phyloP scores from a whole-genome alignment of 345 rosid species.

The Corymbia maculata region DNA sequence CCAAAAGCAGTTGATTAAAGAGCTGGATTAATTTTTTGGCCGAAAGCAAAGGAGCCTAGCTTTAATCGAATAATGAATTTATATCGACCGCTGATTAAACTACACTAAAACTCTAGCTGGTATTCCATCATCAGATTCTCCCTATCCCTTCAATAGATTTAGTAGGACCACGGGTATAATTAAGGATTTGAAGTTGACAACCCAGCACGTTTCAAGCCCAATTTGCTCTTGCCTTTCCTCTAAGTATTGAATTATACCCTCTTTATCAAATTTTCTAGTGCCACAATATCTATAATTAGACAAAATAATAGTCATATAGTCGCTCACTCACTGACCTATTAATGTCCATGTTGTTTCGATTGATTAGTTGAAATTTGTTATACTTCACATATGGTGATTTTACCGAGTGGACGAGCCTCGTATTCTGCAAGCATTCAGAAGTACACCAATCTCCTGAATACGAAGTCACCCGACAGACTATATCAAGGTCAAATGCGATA shows the following conservation, averaged over 20 bases:
- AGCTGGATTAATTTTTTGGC: neutral
- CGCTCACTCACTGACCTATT: neutral
- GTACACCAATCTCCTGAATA: neutral
- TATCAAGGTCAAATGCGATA: neutral
- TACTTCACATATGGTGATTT: neutral
- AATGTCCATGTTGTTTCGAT: neutral
- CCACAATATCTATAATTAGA: neutral
- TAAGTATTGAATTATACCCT: neutral
- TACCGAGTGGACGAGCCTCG: neutral
- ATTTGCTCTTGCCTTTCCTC: neutral
- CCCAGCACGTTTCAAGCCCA: neutral
- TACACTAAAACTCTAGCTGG: neutral
- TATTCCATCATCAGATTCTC: neutral
- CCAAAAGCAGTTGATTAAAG: neutral
- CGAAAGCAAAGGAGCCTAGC: neutral
- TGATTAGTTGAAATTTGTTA: neutral
- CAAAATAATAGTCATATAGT: neutral
- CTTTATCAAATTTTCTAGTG: neutral
- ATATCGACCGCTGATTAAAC: neutral
- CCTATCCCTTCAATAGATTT: neutral
- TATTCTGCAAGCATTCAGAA: neutral
- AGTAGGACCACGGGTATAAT: neutral
- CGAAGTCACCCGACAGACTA: neutral
- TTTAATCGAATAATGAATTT: neutral
- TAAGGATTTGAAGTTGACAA: neutral